phyloP scores from a whole-genome alignment of 352 stramenopile species.

The Blastocystis sp. region DNA sequence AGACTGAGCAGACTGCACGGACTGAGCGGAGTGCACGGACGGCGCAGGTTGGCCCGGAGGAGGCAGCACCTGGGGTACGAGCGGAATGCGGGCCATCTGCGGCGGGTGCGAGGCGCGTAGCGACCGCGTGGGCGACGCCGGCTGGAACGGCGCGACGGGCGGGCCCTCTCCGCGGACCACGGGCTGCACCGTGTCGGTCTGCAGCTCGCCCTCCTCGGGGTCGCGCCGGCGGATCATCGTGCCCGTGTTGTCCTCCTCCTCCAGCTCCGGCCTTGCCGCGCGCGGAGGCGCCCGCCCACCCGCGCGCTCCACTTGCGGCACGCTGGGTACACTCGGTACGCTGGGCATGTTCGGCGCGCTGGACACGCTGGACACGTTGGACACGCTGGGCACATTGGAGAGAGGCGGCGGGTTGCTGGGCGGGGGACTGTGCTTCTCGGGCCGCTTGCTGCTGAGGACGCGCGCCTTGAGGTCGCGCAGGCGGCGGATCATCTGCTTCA shows the following conservation, averaged over 20 bases:
- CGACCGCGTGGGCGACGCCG: not conserved
- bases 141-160: not conserved
- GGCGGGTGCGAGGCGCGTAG: too few relatives aligned
- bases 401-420: too few relatives aligned
- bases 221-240: too few relatives aligned
- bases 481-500: conserved; percentile 17
- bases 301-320: too few relatives aligned
- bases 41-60: not conserved
- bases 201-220: too few relatives aligned
- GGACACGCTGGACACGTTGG: too few relatives aligned
- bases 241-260: too few relatives aligned
- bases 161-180: not conserved
- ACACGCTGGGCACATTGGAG: too few relatives aligned
- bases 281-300: too few relatives aligned
- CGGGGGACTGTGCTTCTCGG: not conserved
- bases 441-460: not conserved
- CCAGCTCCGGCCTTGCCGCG: too few relatives aligned
- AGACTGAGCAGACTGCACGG: not conserved
- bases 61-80: not conserved
- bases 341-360: too few relatives aligned
- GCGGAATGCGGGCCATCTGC: not conserved
- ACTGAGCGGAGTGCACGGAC: not conserved
- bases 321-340: too few relatives aligned
- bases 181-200: not conserved
- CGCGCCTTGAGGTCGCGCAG: not conserved